Evolutionary conservation across 768 basidiomycete genomes (phyloP).

Genomic region (Paxillus involutus): DNA sequence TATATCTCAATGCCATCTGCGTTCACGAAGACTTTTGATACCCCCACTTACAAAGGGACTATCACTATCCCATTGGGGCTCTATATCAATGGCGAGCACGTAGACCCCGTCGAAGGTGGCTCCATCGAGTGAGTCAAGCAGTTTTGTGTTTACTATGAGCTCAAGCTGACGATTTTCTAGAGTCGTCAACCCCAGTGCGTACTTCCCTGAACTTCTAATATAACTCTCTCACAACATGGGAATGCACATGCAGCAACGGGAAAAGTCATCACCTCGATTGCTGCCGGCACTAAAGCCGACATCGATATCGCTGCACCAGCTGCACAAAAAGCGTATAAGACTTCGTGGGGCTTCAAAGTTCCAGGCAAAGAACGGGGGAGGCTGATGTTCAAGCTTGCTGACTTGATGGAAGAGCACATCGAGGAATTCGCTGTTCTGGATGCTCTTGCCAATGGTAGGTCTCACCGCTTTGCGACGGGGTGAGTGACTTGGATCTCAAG

Average conservation of each 20-base stretch:
- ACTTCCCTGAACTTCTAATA: neutral
- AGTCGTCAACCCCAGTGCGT: constrained; percentile 53
- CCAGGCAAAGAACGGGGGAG: constrained; percentile 50
- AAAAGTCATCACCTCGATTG: constrained; percentile 52
- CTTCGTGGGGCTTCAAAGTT: constrained; percentile 60
- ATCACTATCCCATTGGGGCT: constrained; percentile 58
- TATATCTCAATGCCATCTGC: constrained; percentile 33
- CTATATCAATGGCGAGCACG: constrained; percentile 59
- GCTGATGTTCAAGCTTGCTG: too few species aligned
- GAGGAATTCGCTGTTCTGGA: too few species aligned
- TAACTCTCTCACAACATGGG: neutral
- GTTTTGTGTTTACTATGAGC: neutral
- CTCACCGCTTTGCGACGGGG: too few species aligned
- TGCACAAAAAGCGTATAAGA: constrained; percentile 56
- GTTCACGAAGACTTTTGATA: constrained; percentile 51
- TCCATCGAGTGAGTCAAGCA: constrained; percentile 57
- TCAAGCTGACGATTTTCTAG: constrained; percentile 30
- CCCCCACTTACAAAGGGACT: constrained; percentile 55
- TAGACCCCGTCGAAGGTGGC: constrained; percentile 50
- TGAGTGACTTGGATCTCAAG: too few species aligned
- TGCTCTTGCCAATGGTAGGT: too few species aligned
- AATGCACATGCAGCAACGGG: constrained; percentile 49
- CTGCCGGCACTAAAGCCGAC: constrained; percentile 59
- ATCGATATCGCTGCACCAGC: constrained; percentile 69
- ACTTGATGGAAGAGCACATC: too few species aligned